phyloP scores from a whole-genome alignment of 345 rosid genomes.

The Pseudoturritis turrita region DNA sequence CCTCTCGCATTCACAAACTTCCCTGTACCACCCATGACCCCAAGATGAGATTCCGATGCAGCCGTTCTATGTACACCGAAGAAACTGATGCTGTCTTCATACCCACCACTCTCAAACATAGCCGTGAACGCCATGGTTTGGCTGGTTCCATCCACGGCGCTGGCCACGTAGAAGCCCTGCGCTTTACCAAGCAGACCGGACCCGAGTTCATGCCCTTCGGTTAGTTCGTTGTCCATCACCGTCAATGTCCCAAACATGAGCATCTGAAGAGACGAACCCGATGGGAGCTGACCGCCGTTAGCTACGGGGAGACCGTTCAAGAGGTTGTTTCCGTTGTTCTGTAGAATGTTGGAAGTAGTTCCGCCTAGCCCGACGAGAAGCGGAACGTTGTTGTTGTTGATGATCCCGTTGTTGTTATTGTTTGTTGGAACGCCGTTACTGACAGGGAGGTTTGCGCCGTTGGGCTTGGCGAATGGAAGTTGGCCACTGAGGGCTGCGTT shows the following conservation, averaged over 20 bases:
- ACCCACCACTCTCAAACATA: conserved; percentile 70
- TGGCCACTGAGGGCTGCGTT: conserved; percentile 66
- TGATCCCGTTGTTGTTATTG: conserved; percentile 52
- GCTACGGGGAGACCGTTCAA: conserved; percentile 38
- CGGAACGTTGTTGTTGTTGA: conserved; percentile 79
- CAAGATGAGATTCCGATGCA: conserved; percentile 68
- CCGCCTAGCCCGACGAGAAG: conserved; percentile 73
- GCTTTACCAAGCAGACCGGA: conserved; percentile 73
- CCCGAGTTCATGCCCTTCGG: conserved; percentile 59
- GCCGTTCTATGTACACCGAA: conserved; percentile 67
- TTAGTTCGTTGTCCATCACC: conserved; percentile 69
- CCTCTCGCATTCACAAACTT: conserved; percentile 72
- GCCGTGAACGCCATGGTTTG: conserved; percentile 77
- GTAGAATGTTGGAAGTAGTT: conserved; percentile 38
- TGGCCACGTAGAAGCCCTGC: conserved; percentile 70
- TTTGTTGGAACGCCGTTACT: conserved; percentile 50
- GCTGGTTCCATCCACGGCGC: conserved; percentile 69
- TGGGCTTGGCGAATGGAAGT: conserved; percentile 80
- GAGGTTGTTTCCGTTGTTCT: conserved; percentile 50
- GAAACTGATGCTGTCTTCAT: conserved; percentile 62
- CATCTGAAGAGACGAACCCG: conserved; percentile 47
- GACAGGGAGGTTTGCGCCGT: conserved; percentile 64
- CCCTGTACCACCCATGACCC: conserved; percentile 90
- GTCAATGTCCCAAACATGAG: conserved; percentile 83
- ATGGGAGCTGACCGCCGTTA: conserved; percentile 49